Percentiles rank a stretch among this genome's conserved stretches.
Evolutionary conservation across 495 filamentous ascomycete genomes (phyloP).

Genomic region (Penicillium pancosmium): DNA sequence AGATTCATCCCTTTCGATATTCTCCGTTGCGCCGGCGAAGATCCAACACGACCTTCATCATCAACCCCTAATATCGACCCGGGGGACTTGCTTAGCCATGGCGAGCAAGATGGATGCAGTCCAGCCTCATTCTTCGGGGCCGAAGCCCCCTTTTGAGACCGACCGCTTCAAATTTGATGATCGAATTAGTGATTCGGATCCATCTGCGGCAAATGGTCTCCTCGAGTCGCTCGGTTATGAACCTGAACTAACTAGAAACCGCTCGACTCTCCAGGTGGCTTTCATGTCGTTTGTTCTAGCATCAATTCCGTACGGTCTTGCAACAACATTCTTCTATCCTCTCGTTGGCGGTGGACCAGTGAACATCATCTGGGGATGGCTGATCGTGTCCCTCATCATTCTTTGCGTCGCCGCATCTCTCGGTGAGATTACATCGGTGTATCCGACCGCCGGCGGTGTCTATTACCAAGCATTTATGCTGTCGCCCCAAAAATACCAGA

Average conservation of each 20-base stretch:
- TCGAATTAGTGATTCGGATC: slow-evolving; percentile 9
- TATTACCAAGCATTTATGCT: slow-evolving; percentile 70
- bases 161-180: slow-evolving; percentile 2
- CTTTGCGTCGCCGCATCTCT: slow-evolving; percentile 64
- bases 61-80: background rate
- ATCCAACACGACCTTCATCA: background rate
- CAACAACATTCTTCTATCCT: slow-evolving; percentile 64
- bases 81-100: background rate
- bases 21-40: background rate
- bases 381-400: slow-evolving; percentile 65
- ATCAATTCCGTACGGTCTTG: slow-evolving; percentile 60
- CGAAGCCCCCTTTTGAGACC: slow-evolving; percentile 3
- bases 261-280: slow-evolving; percentile 44
- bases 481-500: slow-evolving; percentile 48
- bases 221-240: slow-evolving; percentile 54
- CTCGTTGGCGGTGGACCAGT: slow-evolving; percentile 61
- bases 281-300: slow-evolving; percentile 49
- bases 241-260: slow-evolving; percentile 52
- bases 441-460: slow-evolving; percentile 63
- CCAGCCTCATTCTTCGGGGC: background rate
- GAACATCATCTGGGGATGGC: slow-evolving; percentile 64
- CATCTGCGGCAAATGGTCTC: slow-evolving; percentile 22
- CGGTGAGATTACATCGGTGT: slow-evolving; percentile 68
- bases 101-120: slow-evolving; percentile 6
- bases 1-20: background rate